Evolutionary conservation across 2,329 filamentous ascomycete genomes (phyloP).

Genomic region (Ustulina deusta): DNA sequence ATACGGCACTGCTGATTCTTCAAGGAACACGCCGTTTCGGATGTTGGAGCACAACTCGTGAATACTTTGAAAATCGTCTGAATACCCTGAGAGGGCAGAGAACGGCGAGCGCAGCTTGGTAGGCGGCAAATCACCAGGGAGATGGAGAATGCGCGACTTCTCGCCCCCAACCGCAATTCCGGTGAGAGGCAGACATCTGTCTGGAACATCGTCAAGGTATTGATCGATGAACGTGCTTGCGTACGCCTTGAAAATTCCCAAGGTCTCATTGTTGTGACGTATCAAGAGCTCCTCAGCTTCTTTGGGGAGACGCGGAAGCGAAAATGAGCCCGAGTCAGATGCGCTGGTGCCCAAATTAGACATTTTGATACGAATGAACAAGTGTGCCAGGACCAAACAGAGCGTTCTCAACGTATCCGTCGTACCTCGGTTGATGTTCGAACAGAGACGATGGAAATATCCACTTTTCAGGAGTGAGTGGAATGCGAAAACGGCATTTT

Average conservation of each 20-base stretch:
- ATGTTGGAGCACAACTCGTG: constrained; percentile 74
- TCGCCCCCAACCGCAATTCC: constrained; percentile 33
- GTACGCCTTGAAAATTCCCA: constrained; percentile 75
- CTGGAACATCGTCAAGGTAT: constrained; percentile 64
- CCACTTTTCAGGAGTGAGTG: constrained; percentile 75
- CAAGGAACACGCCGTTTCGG: constrained; percentile 77
- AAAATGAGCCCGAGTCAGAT: constrained; percentile 72
- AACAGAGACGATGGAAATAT: constrained; percentile 38
- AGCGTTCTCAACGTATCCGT: constrained; percentile 57
- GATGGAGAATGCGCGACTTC: constrained; percentile 14
- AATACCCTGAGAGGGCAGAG: constrained; percentile 75
- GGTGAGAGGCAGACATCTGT: constrained; percentile 70
- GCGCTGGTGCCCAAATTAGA: constrained; percentile 54
- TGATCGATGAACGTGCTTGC: constrained; percentile 76
- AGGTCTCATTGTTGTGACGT: constrained; percentile 73
- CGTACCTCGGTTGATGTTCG: background rate
- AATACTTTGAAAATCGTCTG: constrained; percentile 73
- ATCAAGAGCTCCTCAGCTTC: constrained; percentile 67
- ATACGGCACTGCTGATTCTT: constrained; percentile 78
- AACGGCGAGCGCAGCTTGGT: constrained; percentile 72
- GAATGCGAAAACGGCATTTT: constrained; percentile 81
- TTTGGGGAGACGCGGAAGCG: constrained; percentile 72
- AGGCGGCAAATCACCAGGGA: constrained; percentile 30
- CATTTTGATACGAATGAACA: constrained; percentile 72
- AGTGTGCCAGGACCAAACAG: constrained; percentile 75